Conservation (phyloP, 2,329 filamentous ascomycete species). For the Hypomyces perniciosus region DNA sequence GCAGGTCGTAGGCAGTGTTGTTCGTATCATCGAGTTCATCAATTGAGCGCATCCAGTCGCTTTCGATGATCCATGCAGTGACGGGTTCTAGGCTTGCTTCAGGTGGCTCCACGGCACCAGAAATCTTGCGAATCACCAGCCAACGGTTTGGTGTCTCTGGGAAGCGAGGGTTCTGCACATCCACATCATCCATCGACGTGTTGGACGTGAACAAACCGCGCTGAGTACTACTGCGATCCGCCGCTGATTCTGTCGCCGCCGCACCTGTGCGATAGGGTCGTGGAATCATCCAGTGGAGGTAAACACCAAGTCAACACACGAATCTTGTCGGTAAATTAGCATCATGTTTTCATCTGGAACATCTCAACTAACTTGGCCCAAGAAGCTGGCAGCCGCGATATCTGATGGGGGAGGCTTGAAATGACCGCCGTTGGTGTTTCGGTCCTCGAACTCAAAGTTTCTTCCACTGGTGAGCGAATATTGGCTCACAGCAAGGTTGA, state of each 20-base stretch:
- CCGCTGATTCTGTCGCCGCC: neutral
- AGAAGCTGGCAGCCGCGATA: too few species aligned
- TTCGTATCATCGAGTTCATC: constrained; percentile 24
- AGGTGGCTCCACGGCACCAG: constrained; percentile 11
- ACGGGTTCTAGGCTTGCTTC: neutral
- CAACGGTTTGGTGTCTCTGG: constrained; percentile 28
- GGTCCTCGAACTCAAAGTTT: too few species aligned
- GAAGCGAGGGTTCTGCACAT: constrained; percentile 10
- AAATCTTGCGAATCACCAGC: constrained; percentile 29
- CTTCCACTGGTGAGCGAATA: too few species aligned
- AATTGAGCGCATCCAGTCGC: constrained; percentile 27
- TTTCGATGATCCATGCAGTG: constrained; percentile 34
- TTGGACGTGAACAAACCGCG: neutral
- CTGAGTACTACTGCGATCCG: neutral
- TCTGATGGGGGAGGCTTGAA: too few species aligned
- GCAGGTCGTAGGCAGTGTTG: constrained; percentile 25
- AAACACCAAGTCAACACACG: constrained; percentile 28
- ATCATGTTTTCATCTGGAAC: too few species aligned
- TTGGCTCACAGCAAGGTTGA: too few species aligned
- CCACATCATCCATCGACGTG: neutral
- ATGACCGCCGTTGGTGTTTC: too few species aligned
- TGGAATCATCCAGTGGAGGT: constrained; percentile 38
- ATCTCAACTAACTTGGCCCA: too few species aligned
- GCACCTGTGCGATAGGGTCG: constrained; percentile 28
- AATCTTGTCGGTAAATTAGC: too few species aligned